Evolutionary conservation across 148 eudicot genomes (phyloP).

Genomic region (Tetragonia tetragonoides): DNA sequence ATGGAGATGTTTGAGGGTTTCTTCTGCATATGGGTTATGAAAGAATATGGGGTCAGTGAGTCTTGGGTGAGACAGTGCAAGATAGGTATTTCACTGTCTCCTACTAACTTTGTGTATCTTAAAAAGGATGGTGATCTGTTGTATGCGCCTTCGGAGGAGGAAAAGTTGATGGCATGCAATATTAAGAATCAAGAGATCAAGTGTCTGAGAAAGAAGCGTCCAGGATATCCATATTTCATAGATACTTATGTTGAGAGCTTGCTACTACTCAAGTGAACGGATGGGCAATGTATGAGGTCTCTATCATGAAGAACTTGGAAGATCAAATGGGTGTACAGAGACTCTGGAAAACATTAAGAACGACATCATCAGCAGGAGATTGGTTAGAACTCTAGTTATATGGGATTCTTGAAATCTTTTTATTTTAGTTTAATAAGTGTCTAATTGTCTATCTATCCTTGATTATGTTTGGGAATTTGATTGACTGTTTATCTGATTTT

Average conservation of each 20-base stretch:
- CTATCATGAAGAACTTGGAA: too few relatives aligned
- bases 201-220: not conserved
- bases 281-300: too few relatives aligned
- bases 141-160: too few relatives aligned
- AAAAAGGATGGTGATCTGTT: slow-evolving; percentile 3
- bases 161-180: not conserved
- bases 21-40: not conserved
- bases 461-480: too few relatives aligned
- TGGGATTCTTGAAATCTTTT: too few relatives aligned
- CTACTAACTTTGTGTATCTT: not conserved
- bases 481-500: too few relatives aligned
- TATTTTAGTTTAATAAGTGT: too few relatives aligned
- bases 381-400: too few relatives aligned
- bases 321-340: too few relatives aligned
- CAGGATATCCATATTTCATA: not conserved
- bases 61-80: slow-evolving; percentile 3
- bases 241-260: slow-evolving; percentile 6
- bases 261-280: not conserved
- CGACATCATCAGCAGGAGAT: too few relatives aligned
- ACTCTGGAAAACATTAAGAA: too few relatives aligned
- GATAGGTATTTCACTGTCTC: not conserved
- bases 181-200: not conserved
- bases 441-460: too few relatives aligned
- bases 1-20: not conserved
- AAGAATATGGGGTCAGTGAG: not conserved